Evolutionary conservation across 352 stramenopile genomes (phyloP).

Genomic region (Blastocystis sp.): DNA sequence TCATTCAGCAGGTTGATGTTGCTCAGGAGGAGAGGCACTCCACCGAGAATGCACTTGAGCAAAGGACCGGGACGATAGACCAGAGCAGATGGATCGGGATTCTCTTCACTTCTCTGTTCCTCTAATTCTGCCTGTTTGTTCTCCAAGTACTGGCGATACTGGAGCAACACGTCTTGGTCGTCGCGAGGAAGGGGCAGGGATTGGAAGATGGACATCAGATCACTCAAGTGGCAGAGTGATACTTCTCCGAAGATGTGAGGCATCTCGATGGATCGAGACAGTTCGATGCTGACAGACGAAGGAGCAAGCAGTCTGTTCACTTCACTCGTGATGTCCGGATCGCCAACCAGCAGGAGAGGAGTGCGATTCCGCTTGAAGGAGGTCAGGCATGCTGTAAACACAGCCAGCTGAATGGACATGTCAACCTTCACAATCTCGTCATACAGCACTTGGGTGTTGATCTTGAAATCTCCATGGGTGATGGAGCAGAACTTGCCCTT

Average conservation of each 20-base stretch:
- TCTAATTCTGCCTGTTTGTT: too few species aligned
- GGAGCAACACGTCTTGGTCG: too few species aligned
- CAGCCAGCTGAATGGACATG: background rate
- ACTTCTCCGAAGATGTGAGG: background rate
- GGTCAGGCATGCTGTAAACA: background rate
- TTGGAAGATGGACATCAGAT: background rate
- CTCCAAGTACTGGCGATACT: too few species aligned
- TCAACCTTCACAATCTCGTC: background rate
- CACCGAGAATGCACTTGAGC: background rate
- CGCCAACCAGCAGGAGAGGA: constrained; percentile 33
- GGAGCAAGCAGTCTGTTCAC: background rate
- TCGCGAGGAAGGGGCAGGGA: too few species aligned
- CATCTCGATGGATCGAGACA: background rate
- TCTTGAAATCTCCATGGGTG: background rate
- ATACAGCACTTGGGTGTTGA: background rate
- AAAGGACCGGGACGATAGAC: constrained; percentile 7
- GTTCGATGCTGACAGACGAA: background rate
- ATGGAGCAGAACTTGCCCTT: background rate
- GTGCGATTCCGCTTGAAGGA: background rate
- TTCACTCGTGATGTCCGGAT: background rate
- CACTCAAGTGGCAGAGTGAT: background rate
- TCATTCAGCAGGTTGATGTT: constrained; percentile 27
- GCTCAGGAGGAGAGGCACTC: background rate
- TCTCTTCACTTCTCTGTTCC: background rate
- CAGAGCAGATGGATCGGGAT: background rate